Percentiles rank a stretch among this genome's conserved stretches.
phyloP scores from a whole-genome alignment of 345 rosid genomes.

The Salix suchowensis region DNA sequence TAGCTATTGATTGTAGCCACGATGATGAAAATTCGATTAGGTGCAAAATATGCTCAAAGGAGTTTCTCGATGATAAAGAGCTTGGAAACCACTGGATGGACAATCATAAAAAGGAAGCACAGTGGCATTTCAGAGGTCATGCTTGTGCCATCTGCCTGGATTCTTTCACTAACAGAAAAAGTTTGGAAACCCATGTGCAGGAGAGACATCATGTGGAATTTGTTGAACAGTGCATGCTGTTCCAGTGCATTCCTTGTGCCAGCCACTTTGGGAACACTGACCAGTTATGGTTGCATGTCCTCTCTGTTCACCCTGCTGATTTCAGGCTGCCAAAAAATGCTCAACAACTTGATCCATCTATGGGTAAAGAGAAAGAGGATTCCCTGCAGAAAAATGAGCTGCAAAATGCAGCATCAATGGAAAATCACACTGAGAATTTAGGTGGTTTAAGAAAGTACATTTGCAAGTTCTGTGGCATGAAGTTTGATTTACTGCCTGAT shows the following conservation, averaged over 20 bases:
- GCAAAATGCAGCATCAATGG: slow-evolving; percentile 29
- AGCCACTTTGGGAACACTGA: slow-evolving; percentile 87
- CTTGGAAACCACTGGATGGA: slow-evolving; percentile 67
- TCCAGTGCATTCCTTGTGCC: slow-evolving; percentile 86
- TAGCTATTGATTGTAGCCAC: slow-evolving; percentile 32
- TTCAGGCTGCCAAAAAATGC: slow-evolving; percentile 43
- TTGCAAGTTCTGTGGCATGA: slow-evolving; percentile 89
- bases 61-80: slow-evolving; percentile 47
- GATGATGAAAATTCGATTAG: slow-evolving; percentile 39
- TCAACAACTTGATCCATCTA: slow-evolving; percentile 26
- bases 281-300: slow-evolving; percentile 70
- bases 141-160: slow-evolving; percentile 97
- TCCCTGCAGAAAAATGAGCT: slow-evolving; percentile 40
- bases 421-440: slow-evolving; percentile 42
- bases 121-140: slow-evolving; percentile 75
- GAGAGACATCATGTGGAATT: slow-evolving; percentile 88
- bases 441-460: slow-evolving; percentile 48
- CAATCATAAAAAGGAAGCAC: slow-evolving; percentile 70
- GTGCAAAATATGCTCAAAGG: slow-evolving; percentile 65
- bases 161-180: slow-evolving; percentile 70
- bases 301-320: slow-evolving; percentile 60
- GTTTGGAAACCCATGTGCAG: slow-evolving; percentile 81
- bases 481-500: slow-evolving; percentile 92
- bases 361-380: slow-evolving; percentile 17
- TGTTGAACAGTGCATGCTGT: slow-evolving; percentile 96